Evolutionary conservation across 345 rosid genomes (phyloP), one percentile per base, ranked within the genome.

Genomic region (Corchorus olitorius): DNA sequence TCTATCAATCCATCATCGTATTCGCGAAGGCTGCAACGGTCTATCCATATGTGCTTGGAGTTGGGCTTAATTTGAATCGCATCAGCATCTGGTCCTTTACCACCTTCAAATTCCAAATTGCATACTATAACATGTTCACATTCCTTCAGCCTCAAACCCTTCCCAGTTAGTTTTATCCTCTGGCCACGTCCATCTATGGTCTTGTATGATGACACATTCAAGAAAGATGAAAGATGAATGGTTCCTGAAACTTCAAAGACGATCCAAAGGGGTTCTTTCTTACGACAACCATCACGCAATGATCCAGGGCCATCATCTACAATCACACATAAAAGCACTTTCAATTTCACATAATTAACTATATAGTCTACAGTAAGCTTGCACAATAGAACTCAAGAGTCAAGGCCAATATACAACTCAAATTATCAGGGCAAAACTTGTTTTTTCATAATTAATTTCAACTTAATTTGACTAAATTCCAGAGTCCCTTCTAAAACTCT

Each of bases 151-250:
- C 97, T 88, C 80, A 94, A 74, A n/a, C 99, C 98, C 81, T 97
- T 94, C 48, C 98, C 97, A 0, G 93, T 90, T 72, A 97, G 79
- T 78, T 92, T 94, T 73, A 97, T 88, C 80, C 88, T 82, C 73
- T 90, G 98, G 17, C 96, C 98, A 53, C 98, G 88, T 19, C 98
- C 99, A 83, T 97, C 99, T 34, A 97, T 87, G 76, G 97, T 97
- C 89, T 92, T 97, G 75, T 90, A 88, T 60, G 99, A 97, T 13
- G 98, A 87, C 27, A 92, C 89, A 70, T 27, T 90, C 79, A 91
- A 82, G 88, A 83, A 86, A 2, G 95, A 88, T 0, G 79, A 77
- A 2, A 97, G 90, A 77, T 86, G 79, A 78, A 97, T 91, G 72
- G 90, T 84, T 80, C 99, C 98, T 0, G 98, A 92, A 15, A 89